Conservation (phyloP, 495 filamentous ascomycete species). For the Talaromyces nanjingensis region DNA sequence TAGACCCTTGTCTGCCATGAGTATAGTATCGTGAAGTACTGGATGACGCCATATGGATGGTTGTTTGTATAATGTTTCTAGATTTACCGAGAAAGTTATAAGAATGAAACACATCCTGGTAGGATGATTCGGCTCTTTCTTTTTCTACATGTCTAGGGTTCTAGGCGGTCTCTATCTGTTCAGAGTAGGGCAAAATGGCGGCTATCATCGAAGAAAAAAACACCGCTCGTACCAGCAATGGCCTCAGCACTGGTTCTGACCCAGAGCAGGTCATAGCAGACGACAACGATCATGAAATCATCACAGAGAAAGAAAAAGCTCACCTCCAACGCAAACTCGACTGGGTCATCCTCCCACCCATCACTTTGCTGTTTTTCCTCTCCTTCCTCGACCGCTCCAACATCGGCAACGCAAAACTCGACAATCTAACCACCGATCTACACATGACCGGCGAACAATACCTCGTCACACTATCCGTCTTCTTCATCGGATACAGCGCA, state of each 20-base stretch:
- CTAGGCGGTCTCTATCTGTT: not conserved
- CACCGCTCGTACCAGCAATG: not conserved
- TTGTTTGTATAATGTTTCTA: not conserved
- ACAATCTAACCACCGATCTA: slow-evolving; percentile 58
- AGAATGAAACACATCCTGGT: not conserved
- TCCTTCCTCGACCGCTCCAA: slow-evolving; percentile 74
- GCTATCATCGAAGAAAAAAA: not conserved
- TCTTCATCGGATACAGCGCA: slow-evolving; percentile 71
- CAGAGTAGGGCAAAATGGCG: not conserved
- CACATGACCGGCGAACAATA: slow-evolving; percentile 68
- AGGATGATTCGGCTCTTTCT: not conserved
- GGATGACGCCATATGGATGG: not conserved
- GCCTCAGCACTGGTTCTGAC: too few species aligned
- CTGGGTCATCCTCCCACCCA: slow-evolving; percentile 52
- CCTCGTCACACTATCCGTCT: slow-evolving; percentile 62
- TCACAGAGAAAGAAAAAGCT: slow-evolving; percentile 46
- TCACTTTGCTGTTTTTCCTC: slow-evolving; percentile 63
- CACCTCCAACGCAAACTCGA: slow-evolving; percentile 61
- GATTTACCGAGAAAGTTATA: not conserved
- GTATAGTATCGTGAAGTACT: not conserved
- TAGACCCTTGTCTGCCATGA: not conserved
- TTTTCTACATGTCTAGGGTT: not conserved
- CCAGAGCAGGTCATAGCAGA: not conserved
- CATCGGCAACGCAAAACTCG: slow-evolving; percentile 51
- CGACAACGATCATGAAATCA: not conserved